A percentile compares a stretch with the other conserved stretches of the same genome.
Evolutionary conservation across 768 basidiomycete species (phyloP).

Genomic region (Aureoboletus auriporus): DNA sequence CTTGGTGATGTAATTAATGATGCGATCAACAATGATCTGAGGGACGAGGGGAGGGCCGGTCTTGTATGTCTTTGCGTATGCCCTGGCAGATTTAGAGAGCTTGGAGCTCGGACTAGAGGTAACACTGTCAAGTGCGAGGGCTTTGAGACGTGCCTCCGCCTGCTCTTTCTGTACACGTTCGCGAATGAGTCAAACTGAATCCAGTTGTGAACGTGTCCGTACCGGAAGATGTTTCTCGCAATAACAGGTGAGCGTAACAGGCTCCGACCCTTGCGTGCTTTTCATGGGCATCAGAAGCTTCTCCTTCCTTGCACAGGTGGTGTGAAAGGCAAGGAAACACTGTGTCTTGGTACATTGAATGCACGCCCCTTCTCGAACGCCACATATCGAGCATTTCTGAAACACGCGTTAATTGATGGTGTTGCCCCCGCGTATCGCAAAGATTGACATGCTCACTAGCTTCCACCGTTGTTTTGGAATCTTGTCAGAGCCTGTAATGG

Average conservation of each 20-base stretch:
- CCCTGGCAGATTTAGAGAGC: slow-evolving; percentile 76
- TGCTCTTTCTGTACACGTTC: slow-evolving; percentile 55
- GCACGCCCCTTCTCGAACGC: slow-evolving; percentile 70
- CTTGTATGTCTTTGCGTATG: slow-evolving; percentile 89
- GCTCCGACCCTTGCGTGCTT: slow-evolving; percentile 68
- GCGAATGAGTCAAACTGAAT: background rate
- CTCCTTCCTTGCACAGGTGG: slow-evolving; percentile 87
- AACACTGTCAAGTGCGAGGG: slow-evolving; percentile 43
- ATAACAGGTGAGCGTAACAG: slow-evolving; percentile 68
- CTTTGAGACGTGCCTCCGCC: slow-evolving; percentile 55
- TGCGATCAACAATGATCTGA: slow-evolving; percentile 72
- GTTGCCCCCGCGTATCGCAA: background rate
- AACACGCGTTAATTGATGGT: slow-evolving; percentile 7
- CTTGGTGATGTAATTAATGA: slow-evolving; percentile 69
- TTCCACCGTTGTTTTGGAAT: slow-evolving; percentile 93
- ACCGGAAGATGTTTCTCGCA: slow-evolving; percentile 94
- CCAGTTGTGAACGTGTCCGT: slow-evolving; percentile 21
- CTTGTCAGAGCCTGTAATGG: slow-evolving; percentile 83
- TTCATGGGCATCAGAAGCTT: slow-evolving; percentile 88
- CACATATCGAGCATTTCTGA: slow-evolving; percentile 65
- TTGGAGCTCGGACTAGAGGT: slow-evolving; percentile 39
- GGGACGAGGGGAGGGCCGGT: slow-evolving; percentile 93
- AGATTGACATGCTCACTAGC: slow-evolving; percentile 53
- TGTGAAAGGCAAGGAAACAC: slow-evolving; percentile 92
- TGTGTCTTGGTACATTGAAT: slow-evolving; percentile 91